Base-by-base conservation (phyloP, 306 rosid genomes). In the Rosa rugosa region DNA sequence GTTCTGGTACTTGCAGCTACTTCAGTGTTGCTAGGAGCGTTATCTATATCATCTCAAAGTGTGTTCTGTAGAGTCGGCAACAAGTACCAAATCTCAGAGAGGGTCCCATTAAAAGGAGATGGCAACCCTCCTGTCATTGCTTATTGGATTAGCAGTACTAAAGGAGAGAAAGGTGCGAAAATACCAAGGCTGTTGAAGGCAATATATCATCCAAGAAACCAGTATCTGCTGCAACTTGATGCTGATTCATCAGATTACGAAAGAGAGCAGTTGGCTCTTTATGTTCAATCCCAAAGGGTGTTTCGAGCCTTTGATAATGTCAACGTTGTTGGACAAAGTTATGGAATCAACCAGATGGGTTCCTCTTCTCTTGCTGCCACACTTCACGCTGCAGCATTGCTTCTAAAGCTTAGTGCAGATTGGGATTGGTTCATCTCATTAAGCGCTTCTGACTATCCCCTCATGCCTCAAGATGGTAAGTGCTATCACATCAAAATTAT, bases 391-490 rank as follows among this genome's bases (percentile, higher is more conserved):
- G 85, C 91, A 40, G 87, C 97, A 53, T 74, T 92, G 88, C 91
- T 90, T 82, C 88, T 92, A 66, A 92, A 77, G 86, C 57, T 92
- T n/a, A 87, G 79, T 47, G 23, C 62, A 51, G 88, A 87, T 47
- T 92, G 95, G 97, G 91, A 92, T 11, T 92, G 94, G 97, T 90
- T 92, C 79, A 80, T 92, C 76, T 72, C 91, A 2, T 80, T 92
- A 38, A 88, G 84, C 78, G 79, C 97, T 88, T 84, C 91, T 59
- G 93, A 92, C 57, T 90, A 92, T 84, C 94, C 97, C 44, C 90
- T 92, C 72, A 74, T 84, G 62, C 84, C 88, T 80, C 97, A 90
- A 57, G 97, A 92, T 80, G 94, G 97, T 92, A 87, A 53, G 74
- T 69, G 6, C 65, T 50, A 36, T 69, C 68, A 12, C 56, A n/a